Conservation (phyloP, 495 filamentous ascomycete genomes). For the Immersiella caudata region DNA sequence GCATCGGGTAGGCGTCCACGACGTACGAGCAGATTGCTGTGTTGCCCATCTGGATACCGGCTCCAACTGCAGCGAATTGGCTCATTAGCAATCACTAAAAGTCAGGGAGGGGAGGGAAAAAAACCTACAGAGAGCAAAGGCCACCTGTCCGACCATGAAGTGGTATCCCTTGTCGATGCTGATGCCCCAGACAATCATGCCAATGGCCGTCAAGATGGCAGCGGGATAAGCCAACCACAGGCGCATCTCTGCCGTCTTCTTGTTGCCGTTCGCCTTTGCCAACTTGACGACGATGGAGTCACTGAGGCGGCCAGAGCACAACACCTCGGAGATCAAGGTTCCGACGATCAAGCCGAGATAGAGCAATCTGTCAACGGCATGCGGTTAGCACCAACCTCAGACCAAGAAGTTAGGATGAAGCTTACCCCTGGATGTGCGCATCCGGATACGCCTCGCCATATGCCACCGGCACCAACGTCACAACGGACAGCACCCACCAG, state of each 20-base stretch:
- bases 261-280: conserved; percentile 49
- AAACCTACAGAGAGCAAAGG: conserved; percentile 53
- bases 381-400: background rate
- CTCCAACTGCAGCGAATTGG: conserved; percentile 44
- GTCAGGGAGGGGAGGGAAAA: background rate
- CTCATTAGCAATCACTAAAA: conserved; percentile 11
- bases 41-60: conserved; percentile 66
- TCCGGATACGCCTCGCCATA: conserved; percentile 48
- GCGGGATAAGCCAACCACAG: conserved; percentile 63
- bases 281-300: conserved; percentile 54
- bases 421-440: conserved; percentile 57
- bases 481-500: conserved; percentile 65
- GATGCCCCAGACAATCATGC: conserved; percentile 59
- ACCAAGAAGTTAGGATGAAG: background rate
- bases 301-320: conserved; percentile 58
- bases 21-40: conserved; percentile 60
- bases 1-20: conserved; percentile 60
- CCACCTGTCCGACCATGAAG: conserved; percentile 64
- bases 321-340: conserved; percentile 56
- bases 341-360: conserved; percentile 62
- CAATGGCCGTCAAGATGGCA: conserved; percentile 48
- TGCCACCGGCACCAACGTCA: conserved; percentile 63
- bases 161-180: conserved; percentile 59
- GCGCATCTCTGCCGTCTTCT: conserved; percentile 60
- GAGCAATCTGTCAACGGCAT: conserved; percentile 38